These are phyloP conservation scores for Alliaria petiolata DNA, from an alignment of 345 rosid species.

Conservation along the genomic window DNA sequence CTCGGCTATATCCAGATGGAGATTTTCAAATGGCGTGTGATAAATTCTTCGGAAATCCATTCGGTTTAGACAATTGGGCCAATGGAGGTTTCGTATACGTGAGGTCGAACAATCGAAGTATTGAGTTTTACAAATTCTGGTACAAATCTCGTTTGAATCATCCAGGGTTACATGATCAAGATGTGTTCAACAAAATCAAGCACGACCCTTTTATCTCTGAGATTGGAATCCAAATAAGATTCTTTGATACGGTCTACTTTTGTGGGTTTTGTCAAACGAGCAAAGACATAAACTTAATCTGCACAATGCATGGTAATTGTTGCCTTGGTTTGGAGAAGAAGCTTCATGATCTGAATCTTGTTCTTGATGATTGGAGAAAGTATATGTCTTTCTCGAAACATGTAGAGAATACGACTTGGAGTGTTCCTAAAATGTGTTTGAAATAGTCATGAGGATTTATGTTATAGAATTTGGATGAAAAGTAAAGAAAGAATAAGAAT, in stretches of 20 bases:
- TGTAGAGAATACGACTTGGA: slow-evolving; percentile 39
- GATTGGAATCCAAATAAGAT: slow-evolving; percentile 45
- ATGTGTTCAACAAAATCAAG: slow-evolving; percentile 66
- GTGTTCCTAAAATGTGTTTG: slow-evolving; percentile 53
- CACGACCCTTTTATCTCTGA: slow-evolving; percentile 22
- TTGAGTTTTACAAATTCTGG: slow-evolving; percentile 66
- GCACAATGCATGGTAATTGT: slow-evolving; percentile 87
- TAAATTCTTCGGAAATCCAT: slow-evolving; percentile 36
- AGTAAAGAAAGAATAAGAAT: too few relatives aligned
- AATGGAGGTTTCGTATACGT: slow-evolving; percentile 69
- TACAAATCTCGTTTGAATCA: slow-evolving; percentile 35
- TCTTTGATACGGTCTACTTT: slow-evolving; percentile 53
- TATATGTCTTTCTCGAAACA: slow-evolving; percentile 24
- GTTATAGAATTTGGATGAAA: too few relatives aligned
- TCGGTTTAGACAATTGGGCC: slow-evolving; percentile 32
- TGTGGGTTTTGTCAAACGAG: slow-evolving; percentile 68
- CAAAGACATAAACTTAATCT: slow-evolving; percentile 46
- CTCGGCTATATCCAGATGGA: slow-evolving; percentile 40
- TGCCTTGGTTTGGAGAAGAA: slow-evolving; percentile 54
- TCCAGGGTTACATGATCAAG: slow-evolving; percentile 66
- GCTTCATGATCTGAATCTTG: slow-evolving; percentile 46
- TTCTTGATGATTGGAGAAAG: slow-evolving; percentile 59
- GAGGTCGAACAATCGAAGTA: slow-evolving; percentile 44
- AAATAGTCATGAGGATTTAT: too few relatives aligned
- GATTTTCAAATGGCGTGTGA: slow-evolving; percentile 91